Conservation (phyloP, 2,329 filamentous ascomycete species). For the Rutstroemia sp. region DNA sequence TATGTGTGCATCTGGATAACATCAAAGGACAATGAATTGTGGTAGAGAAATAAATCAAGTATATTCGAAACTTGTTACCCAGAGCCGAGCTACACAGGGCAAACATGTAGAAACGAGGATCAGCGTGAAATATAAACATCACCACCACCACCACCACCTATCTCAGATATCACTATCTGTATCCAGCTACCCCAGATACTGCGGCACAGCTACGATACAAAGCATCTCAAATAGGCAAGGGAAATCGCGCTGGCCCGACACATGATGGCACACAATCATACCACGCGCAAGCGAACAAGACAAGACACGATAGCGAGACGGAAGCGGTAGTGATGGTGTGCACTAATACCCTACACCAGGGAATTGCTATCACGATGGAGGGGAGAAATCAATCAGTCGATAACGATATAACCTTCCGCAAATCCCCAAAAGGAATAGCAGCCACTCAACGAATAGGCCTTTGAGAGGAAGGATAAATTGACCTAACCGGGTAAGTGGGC, state of each 20-base stretch:
- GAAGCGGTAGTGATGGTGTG: not conserved
- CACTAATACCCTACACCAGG: not conserved
- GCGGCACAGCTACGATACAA: not conserved
- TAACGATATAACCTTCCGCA: too few species aligned
- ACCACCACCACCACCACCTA: not conserved
- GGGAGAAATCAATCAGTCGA: too few species aligned
- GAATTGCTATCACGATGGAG: too few species aligned
- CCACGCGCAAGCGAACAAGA: not conserved
- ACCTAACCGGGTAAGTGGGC: not conserved
- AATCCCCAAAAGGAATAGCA: too few species aligned
- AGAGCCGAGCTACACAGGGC: not conserved
- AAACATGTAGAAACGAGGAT: not conserved
- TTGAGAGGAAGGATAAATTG: conserved; percentile 2
- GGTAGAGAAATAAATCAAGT: not conserved
- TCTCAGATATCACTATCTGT: not conserved
- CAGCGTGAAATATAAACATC: conserved; percentile 3
- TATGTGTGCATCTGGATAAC: not conserved
- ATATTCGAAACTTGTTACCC: not conserved
- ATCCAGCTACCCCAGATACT: too few species aligned
- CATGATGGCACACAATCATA: not conserved
- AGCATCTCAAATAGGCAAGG: conserved; percentile 8
- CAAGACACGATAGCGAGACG: not conserved
- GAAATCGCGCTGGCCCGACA: not conserved
- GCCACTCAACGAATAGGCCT: too few species aligned
- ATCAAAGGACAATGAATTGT: not conserved